Conservation (phyloP, 768 basidiomycete genomes). For the Multifurca ochricompacta region DNA sequence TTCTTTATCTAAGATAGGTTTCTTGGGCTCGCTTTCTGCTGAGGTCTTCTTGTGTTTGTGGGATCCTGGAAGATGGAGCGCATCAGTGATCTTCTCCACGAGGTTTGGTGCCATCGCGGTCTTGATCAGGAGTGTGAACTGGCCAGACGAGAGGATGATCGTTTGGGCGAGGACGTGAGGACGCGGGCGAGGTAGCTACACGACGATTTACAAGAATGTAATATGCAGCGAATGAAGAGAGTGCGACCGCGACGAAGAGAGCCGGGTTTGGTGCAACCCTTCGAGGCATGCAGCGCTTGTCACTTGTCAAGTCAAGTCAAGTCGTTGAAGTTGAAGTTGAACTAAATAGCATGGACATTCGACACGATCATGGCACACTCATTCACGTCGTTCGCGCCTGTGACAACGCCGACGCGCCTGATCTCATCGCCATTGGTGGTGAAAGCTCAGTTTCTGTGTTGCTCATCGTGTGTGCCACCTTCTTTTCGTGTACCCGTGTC, state of each 20-base stretch:
- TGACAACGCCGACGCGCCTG: constrained; percentile 52
- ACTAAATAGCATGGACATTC: constrained; percentile 47
- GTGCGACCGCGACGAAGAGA: constrained; percentile 48
- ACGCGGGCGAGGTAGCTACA: constrained; percentile 52
- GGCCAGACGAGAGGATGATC: constrained; percentile 64
- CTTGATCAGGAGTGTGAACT: constrained; percentile 32
- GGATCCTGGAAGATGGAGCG: constrained; percentile 26
- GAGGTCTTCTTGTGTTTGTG: neutral
- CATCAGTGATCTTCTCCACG: constrained; percentile 36
- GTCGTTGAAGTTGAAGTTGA: too few relatives aligned
- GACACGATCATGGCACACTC: constrained; percentile 50
- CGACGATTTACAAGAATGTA: constrained; percentile 46
- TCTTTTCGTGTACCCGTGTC: constrained; percentile 7
- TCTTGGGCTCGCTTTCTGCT: neutral
- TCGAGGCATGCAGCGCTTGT: constrained; percentile 6
- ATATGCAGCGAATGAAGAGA: constrained; percentile 52
- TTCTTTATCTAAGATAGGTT: constrained; percentile 45
- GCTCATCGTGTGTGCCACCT: constrained; percentile 43
- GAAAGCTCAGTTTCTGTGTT: constrained; percentile 67
- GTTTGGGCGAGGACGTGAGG: constrained; percentile 48
- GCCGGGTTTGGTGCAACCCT: constrained; percentile 51
- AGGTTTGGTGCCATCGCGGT: constrained; percentile 32
- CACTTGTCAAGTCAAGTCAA: too few relatives aligned
- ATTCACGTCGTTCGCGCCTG: constrained; percentile 59
- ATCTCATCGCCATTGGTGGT: constrained; percentile 67